Percentiles rank a stretch among this genome's conserved stretches.
phyloP scores from a whole-genome alignment of 2,329 filamentous ascomycete genomes.

The Rutstroemia sydowiana region DNA sequence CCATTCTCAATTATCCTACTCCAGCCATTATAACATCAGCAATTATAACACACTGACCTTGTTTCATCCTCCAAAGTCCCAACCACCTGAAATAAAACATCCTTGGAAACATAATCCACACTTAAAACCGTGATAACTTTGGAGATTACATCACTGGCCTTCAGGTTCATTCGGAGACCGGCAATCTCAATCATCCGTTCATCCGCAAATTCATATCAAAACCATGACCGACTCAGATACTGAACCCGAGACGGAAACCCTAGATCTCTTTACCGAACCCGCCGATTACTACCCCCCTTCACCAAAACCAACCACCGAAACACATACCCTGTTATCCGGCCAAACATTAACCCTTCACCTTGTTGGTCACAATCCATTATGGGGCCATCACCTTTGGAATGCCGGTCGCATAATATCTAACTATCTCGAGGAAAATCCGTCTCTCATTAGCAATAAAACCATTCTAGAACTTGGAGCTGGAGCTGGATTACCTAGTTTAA shows the following conservation, averaged over 20 bases:
- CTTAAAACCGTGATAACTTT: constrained; percentile 19
- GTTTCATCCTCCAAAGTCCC: neutral
- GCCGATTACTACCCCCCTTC: constrained; percentile 72
- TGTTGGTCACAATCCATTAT: constrained; percentile 80
- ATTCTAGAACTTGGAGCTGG: constrained; percentile 86
- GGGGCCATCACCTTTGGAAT: constrained; percentile 90
- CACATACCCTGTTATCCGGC: constrained; percentile 63
- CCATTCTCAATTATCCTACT: neutral
- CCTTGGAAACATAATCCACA: neutral
- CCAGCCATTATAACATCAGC: neutral
- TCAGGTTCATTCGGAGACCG: no score
- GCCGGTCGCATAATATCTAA: constrained; percentile 70
- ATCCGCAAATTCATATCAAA: no score
- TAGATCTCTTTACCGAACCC: constrained; percentile 70
- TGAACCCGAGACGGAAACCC: constrained; percentile 11
- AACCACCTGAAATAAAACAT: neutral
- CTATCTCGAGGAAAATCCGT: constrained; percentile 66
- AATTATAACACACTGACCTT: neutral
- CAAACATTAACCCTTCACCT: constrained; percentile 53
- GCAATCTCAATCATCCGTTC: no score
- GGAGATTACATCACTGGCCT: no score
- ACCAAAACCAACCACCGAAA: constrained; percentile 65
- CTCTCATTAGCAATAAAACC: constrained; percentile 56
- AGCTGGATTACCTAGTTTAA: constrained; percentile 74
- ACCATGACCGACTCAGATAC: constrained; percentile 14